phyloP scores from a whole-genome alignment of 2,329 filamentous ascomycete species.

The Microsporum canis region DNA sequence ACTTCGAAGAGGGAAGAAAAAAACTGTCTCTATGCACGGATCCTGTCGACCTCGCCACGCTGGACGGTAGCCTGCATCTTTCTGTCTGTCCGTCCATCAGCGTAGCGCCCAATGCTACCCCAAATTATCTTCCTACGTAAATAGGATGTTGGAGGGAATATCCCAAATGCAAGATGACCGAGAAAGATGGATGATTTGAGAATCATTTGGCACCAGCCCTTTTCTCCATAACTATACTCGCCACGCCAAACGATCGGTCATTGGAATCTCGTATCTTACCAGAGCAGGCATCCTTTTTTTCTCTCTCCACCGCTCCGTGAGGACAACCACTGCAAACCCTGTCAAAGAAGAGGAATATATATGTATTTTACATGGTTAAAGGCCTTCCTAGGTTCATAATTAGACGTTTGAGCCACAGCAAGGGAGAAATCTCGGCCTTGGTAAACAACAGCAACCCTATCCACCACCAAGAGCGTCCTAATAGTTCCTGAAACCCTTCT shows the following conservation, averaged over 20 bases:
- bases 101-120: neutral
- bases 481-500: neutral
- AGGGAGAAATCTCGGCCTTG: neutral
- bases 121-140: neutral
- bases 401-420: conserved; percentile 1
- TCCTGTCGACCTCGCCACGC: neutral
- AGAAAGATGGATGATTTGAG: neutral
- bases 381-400: neutral
- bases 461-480: neutral
- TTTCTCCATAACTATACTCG: neutral
- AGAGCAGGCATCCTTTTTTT: no score
- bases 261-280: neutral
- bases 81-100: neutral
- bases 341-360: neutral
- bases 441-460: neutral
- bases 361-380: neutral
- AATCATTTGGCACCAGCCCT: neutral
- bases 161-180: neutral
- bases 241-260: neutral
- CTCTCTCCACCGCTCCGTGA: neutral
- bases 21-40: neutral
- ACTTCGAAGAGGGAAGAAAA: neutral
- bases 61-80: neutral
- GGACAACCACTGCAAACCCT: neutral
- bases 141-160: neutral